Conservation (phyloP, 179 eudicot species). For the Dionaea muscipula region DNA sequence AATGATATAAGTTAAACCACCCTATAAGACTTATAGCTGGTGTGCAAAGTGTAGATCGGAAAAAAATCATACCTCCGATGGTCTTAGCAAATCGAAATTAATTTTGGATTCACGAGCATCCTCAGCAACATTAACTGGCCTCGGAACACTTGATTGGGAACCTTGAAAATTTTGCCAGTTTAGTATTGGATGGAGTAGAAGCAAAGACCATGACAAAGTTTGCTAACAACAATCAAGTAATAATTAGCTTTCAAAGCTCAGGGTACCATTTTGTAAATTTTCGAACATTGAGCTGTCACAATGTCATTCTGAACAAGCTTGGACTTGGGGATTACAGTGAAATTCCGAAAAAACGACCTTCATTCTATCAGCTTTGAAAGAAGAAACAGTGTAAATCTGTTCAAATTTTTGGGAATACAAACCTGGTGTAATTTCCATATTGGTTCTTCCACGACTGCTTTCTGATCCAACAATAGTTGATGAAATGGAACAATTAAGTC, state of each 20-base stretch:
- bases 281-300: no score
- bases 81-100: constrained; percentile 21
- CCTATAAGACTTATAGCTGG: not conserved
- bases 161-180: constrained; percentile 24
- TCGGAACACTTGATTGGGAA: constrained; percentile 20
- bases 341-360: no score
- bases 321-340: no score
- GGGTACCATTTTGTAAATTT: no score
- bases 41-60: not conserved
- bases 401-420: not conserved
- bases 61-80: constrained; percentile 24
- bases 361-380: no score
- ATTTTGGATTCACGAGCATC: constrained; percentile 31
- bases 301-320: no score
- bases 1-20: not conserved
- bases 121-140: constrained; percentile 24
- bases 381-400: not conserved
- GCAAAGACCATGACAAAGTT: not conserved
- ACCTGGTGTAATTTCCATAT: constrained; percentile 24
- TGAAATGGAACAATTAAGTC: constrained; percentile 19
- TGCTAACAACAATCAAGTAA: no score
- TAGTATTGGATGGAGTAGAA: constrained; percentile 7
- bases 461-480: constrained; percentile 26
- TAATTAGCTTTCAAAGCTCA: no score
- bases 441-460: constrained; percentile 21